Evolutionary conservation across 1,284 basidiomycete species (phyloP).

Genomic region (Volvariella volvacea): DNA sequence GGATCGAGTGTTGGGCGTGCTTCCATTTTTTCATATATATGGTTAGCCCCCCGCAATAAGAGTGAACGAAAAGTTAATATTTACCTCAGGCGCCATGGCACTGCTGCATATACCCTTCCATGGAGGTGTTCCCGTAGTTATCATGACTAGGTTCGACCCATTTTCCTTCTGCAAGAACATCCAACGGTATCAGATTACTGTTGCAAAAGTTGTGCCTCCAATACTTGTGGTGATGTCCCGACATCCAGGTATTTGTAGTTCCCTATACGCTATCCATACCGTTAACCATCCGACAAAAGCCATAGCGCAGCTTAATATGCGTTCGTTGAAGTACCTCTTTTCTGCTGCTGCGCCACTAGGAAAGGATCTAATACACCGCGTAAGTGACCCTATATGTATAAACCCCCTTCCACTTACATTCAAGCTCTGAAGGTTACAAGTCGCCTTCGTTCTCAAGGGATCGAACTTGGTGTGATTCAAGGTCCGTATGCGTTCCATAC

Average conservation of each 20-base stretch:
- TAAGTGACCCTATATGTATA: no score
- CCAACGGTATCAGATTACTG: constrained; percentile 49
- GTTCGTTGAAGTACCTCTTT: constrained; percentile 50
- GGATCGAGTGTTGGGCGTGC: constrained; percentile 38
- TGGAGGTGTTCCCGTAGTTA: constrained; percentile 43
- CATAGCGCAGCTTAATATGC: no score
- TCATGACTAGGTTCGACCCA: constrained; percentile 60
- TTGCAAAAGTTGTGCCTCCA: constrained; percentile 64
- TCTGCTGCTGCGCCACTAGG: constrained; percentile 62
- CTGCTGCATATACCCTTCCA: constrained; percentile 46
- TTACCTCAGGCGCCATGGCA: constrained; percentile 27
- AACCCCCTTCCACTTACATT: no score
- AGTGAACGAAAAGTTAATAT: no score
- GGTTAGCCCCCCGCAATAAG: constrained; percentile 20
- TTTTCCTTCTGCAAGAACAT: constrained; percentile 48
- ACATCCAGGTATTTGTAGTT: constrained; percentile 38
- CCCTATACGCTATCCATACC: constrained; percentile 52
- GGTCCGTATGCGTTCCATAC: no score
- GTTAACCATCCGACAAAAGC: no score
- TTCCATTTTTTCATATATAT: constrained; percentile 43
- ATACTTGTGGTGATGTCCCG: constrained; percentile 57
- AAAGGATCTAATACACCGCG: background rate
- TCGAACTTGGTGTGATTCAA: no score
- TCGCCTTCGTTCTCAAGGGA: no score
- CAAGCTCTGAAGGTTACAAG: no score